Evolutionary conservation across 768 basidiomycete genomes (phyloP).

Genomic region (Boletellus sp.): DNA sequence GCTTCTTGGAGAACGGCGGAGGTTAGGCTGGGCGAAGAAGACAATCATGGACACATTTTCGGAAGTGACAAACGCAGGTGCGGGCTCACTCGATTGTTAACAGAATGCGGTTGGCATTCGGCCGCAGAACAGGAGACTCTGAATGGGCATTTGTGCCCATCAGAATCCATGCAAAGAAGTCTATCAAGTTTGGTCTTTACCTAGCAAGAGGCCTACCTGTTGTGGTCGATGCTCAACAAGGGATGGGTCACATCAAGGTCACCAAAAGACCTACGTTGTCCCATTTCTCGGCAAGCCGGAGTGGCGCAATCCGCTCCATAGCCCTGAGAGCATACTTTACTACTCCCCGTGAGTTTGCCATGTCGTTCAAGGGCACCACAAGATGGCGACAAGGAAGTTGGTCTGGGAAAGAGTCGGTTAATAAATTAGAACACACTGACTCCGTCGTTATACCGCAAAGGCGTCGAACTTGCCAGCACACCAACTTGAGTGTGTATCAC

Average conservation of each 20-base stretch:
- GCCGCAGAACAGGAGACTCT: conserved; percentile 55
- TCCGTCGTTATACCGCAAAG: too few relatives aligned
- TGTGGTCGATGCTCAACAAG: conserved; percentile 1
- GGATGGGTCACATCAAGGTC: conserved; percentile 3
- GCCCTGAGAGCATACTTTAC: conserved; percentile 54
- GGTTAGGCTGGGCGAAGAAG: conserved; percentile 53
- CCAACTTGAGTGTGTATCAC: too few relatives aligned
- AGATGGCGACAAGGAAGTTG: too few relatives aligned
- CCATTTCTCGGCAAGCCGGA: conserved; percentile 84
- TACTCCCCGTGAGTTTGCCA: conserved; percentile 14
- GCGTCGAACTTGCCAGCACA: too few relatives aligned
- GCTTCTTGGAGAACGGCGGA: conserved; percentile 69
- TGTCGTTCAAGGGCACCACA: not conserved
- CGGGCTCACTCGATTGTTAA: conserved; percentile 66
- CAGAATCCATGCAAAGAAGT: conserved; percentile 2
- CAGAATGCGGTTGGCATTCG: conserved; percentile 47
- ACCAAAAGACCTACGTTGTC: conserved; percentile 71
- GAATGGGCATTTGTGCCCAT: not conserved
- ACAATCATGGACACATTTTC: conserved; percentile 20
- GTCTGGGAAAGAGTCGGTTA: too few relatives aligned
- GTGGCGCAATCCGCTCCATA: conserved; percentile 84
- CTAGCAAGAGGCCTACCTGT: conserved; percentile 73
- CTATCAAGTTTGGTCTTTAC: conserved; percentile 35
- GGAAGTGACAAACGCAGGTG: not conserved
- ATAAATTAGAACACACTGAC: not conserved